Evolutionary conservation across 495 filamentous ascomycete species (phyloP), one percentile per base, ranked within the genome.

Genomic region (Penicillium argentinense): DNA sequence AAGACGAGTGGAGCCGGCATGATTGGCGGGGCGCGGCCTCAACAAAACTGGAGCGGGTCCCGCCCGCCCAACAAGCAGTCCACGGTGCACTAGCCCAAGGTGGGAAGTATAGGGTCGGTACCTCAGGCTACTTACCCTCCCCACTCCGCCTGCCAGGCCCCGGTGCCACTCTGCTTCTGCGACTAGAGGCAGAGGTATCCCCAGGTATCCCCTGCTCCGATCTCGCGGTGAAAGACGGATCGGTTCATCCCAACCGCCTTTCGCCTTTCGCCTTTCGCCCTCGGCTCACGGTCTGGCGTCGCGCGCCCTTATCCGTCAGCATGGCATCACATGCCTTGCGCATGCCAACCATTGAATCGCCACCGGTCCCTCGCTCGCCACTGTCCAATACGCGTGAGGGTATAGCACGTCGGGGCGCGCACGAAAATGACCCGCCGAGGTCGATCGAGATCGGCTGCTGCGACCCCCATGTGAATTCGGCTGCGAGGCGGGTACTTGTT

Each of bases 351-450:
- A 33, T 36, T 12, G 14, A 36, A 14, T 57, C 46, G 54, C 54
- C 54, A 57, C 54, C 8, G 12, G 37, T 45, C 36, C 9, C 45
- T 27, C 24, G 16, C 36, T 27, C 23, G 6, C 9, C 7, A 1
- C 29, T 36, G 27, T 17, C 51, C 56, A 55, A 51, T 49, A 47
- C 44, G 16, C 26, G 18, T 14, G 16, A 8, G 12, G 40, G 5
- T 25, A 33, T 37, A 29, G 16, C 16, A 38, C 29, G 33, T 22
- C 33, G 24, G 40, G 26, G 34, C 24, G 41, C 42, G 18, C 39
- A 58, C 58, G 50, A 54, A 50, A 58, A 55, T 36, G 54, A 55
- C 54, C 58, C 53, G 53, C 53, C 57, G 58, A 61, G 58, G 57
- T 21, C 39, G 42, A 51, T 55, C 42, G 39, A 38, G 33, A 26